These are phyloP conservation scores for Calonectria hongkongensis DNA, from an alignment of 2,329 filamentous ascomycete genomes.

Conservation along the genomic window DNA sequence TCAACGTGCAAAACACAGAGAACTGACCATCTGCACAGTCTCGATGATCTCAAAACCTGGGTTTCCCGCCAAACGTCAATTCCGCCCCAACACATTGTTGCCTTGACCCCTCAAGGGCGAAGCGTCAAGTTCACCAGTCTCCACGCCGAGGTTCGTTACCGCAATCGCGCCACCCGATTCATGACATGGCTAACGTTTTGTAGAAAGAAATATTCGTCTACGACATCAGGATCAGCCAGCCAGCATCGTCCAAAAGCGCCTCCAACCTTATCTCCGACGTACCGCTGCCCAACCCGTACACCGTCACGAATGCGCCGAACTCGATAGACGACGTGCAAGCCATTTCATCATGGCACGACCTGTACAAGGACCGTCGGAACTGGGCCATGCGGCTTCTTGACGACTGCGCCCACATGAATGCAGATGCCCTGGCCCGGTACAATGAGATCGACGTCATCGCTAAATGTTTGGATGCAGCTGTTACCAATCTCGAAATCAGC, in stretches of 20 bases:
- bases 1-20: not conserved
- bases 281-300: conserved; percentile 72
- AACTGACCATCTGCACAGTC: conserved; percentile 65
- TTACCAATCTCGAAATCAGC: conserved; percentile 88
- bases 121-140: conserved; percentile 88
- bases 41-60: conserved; percentile 91
- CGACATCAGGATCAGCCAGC: conserved; percentile 84
- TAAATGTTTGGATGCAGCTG: conserved; percentile 87
- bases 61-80: conserved; percentile 85
- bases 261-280: conserved; percentile 68
- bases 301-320: conserved; percentile 83
- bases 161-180: conserved; percentile 26
- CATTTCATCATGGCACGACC: conserved; percentile 89
- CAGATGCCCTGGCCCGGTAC: conserved; percentile 78
- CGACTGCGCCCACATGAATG: conserved; percentile 80
- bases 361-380: conserved; percentile 86
- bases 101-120: conserved; percentile 89
- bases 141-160: conserved; percentile 80
- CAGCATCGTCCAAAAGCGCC: conserved; percentile 67
- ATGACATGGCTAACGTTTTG: conserved; percentile 40
- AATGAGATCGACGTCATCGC: conserved; percentile 85
- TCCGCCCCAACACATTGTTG: conserved; percentile 85
- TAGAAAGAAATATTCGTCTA: conserved; percentile 95
- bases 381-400: conserved; percentile 86
- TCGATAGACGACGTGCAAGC: conserved; percentile 87